phyloP scores from a whole-genome alignment of 106 monocot genomes.

The Dioscorea zingiberensis region DNA sequence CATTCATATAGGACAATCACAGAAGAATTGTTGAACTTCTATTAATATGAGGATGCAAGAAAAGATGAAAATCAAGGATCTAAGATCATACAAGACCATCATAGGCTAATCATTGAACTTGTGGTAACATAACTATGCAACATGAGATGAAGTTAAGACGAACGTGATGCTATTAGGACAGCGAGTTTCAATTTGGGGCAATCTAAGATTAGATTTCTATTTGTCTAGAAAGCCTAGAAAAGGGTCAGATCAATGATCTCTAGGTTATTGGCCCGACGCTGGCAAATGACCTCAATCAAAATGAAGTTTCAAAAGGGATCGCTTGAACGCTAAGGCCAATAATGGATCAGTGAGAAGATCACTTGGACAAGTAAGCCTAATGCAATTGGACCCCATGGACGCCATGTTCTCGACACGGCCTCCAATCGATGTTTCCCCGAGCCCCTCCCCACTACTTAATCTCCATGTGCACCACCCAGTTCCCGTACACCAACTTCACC shows the following conservation, averaged over 20 bases:
- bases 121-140: too few relatives aligned
- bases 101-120: too few relatives aligned
- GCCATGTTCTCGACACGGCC: constrained; percentile 10
- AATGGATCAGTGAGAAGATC: constrained; percentile 19
- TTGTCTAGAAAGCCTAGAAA: constrained; percentile 34
- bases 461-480: constrained; percentile 20
- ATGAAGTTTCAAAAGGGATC: constrained; percentile 16
- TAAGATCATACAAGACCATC: too few relatives aligned
- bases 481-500: not conserved
- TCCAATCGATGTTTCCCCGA: constrained; percentile 22
- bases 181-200: too few relatives aligned
- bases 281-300: constrained; percentile 23
- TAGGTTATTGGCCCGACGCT: constrained; percentile 29
- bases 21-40: too few relatives aligned
- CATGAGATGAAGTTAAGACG: too few relatives aligned
- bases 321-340: constrained; percentile 14
- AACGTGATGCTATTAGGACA: too few relatives aligned
- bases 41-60: too few relatives aligned
- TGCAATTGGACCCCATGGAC: constrained; percentile 49
- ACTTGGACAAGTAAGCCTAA: constrained; percentile 35
- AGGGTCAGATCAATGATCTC: constrained; percentile 17
- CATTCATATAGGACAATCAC: too few relatives aligned
- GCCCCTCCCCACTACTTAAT: constrained; percentile 23
- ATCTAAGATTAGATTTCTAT: too few relatives aligned
- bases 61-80: too few relatives aligned